Base-by-base conservation (phyloP, 192 early-diverging fungal genomes). In the Thamnidium elegans region DNA sequence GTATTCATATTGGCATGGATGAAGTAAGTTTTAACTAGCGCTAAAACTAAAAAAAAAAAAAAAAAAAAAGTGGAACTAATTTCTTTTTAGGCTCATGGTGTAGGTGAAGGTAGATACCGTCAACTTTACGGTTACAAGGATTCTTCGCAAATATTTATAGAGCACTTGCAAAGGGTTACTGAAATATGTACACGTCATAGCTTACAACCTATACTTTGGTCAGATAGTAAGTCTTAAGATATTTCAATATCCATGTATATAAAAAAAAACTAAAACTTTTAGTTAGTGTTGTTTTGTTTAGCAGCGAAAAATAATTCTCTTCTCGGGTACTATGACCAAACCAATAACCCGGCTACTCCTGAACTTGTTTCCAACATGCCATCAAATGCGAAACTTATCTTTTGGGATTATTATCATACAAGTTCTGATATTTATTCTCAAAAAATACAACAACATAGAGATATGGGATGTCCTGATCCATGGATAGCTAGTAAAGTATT, bases 321-420 rank as follows among this genome's bases (percentile, higher is more conserved):
- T 26, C 81, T 87, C 39, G 88, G 89, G 17, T 94, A 93, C 67
- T 94, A 93, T 70, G 91, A 93, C 63, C 79, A 81, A 21, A 69
- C 69, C 45, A 86, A 81, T 62, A 83, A 80, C 54, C 74, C 78
- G 7, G 75, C 80, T 20, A 65, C 69, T 62, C 79, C 80, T 39
- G 85, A 90, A 21, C 75, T 88, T 50, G 69, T 78, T 3, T 78
- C 73, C 43, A 79, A 73, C 31, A 74, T 93, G 46, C 92, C 92
- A 48, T 58, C 69, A 3, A 83, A 84, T 55, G 69, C 89, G 11
- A 84, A 89, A 30, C 76, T 92, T 34, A 84, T 93, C 17, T 94
- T 89, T 54, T 94, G 93, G 93, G 91, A 94, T 68, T 94, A 93
- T 65, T 93, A 93, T 67, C 91, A 93, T 68, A 88, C 86, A 26